phyloP scores from a whole-genome alignment of 495 filamentous ascomycete species.

The Aeminium ludgeri region DNA sequence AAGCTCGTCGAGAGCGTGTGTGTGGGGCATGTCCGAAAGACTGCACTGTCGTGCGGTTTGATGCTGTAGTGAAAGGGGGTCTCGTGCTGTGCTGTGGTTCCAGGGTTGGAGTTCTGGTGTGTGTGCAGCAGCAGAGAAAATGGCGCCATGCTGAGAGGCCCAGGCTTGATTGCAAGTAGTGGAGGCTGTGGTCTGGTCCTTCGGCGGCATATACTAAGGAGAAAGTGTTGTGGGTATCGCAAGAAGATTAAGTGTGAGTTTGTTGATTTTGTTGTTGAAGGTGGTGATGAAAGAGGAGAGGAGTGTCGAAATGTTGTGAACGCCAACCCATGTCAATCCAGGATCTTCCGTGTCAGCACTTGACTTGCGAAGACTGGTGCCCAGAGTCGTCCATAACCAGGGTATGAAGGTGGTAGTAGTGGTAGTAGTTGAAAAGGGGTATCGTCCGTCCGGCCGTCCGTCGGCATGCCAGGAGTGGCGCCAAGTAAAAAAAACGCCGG shows the following conservation, averaged over 20 bases:
- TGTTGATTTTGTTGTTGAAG: not conserved
- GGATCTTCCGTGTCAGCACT: slow-evolving; percentile 7
- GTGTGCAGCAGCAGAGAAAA: too few relatives aligned
- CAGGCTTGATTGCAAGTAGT: slow-evolving; percentile 1
- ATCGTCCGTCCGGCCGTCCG: not conserved
- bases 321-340: slow-evolving; percentile 5
- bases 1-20: not conserved
- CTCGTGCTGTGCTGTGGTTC: too few relatives aligned
- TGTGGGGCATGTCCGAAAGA: not conserved
- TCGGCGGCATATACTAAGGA: not conserved
- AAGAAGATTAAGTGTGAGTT: not conserved
- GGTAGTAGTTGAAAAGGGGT: too few relatives aligned
- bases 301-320: not conserved
- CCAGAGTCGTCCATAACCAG: slow-evolving; percentile 12
- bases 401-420: not conserved
- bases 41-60: not conserved
- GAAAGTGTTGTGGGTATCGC: not conserved
- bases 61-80: too few relatives aligned
- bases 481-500: slow-evolving; percentile 2
- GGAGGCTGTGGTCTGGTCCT: not conserved
- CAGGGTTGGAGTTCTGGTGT: too few relatives aligned
- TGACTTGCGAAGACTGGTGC: slow-evolving; percentile 9
- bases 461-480: not conserved
- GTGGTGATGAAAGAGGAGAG: too few relatives aligned
- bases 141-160: too few relatives aligned